Conservation (phyloP, 768 basidiomycete genomes). For the Mycena polygramma region DNA sequence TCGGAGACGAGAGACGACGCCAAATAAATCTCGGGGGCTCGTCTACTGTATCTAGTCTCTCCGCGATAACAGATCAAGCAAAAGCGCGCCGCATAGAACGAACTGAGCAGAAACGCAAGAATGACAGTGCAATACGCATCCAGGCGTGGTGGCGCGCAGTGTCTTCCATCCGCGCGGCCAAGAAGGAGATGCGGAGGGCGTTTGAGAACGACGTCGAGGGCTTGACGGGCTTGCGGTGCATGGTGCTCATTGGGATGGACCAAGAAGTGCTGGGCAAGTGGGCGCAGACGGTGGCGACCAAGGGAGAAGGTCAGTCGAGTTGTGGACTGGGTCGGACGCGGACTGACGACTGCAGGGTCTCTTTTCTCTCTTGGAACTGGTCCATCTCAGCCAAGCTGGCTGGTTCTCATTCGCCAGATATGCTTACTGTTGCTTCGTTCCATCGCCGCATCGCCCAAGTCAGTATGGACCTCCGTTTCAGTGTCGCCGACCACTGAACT, state of each 20-base stretch:
- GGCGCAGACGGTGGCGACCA: conserved; percentile 53
- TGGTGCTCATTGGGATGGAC: conserved; percentile 72
- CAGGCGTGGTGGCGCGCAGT: conserved; percentile 81
- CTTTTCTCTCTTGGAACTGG: conserved; percentile 56
- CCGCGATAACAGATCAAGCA: conserved; percentile 72
- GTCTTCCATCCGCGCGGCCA: conserved; percentile 54
- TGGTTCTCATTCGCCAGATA: conserved; percentile 68
- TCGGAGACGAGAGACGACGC: conserved; percentile 67
- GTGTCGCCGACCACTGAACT: conserved; percentile 7
- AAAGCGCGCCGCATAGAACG: conserved; percentile 72
- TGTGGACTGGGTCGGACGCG: neutral
- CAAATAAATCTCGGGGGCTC: conserved; percentile 85
- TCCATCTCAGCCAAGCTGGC: conserved; percentile 64
- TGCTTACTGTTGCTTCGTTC: conserved; percentile 65
- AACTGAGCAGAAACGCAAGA: conserved; percentile 63
- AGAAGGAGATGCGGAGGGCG: conserved; percentile 57
- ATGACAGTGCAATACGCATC: conserved; percentile 70
- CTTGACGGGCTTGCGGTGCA: conserved; percentile 71
- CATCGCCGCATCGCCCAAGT: conserved; percentile 65
- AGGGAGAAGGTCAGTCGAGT: conserved; percentile 46
- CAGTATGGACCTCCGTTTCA: conserved; percentile 40
- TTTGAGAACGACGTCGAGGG: conserved; percentile 69
- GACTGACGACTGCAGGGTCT: conserved; percentile 46
- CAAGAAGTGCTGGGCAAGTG: conserved; percentile 61
- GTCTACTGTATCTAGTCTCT: conserved; percentile 62